Conservation (phyloP, 805 yeast genomes). For the Metschnikowia sp. region DNA sequence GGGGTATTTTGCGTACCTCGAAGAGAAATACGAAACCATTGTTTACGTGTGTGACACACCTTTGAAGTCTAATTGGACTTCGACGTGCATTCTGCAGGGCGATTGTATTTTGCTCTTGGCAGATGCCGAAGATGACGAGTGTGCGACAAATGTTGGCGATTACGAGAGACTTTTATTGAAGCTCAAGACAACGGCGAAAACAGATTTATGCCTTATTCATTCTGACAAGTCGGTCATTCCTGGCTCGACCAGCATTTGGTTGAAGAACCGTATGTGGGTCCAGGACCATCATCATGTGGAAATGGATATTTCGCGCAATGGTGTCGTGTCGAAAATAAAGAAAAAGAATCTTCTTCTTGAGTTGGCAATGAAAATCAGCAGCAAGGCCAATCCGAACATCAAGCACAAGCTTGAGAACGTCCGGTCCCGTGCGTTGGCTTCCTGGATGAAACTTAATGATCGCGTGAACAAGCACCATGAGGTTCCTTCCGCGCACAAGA, state of each 20-base stretch:
- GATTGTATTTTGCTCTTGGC: conserved; percentile 90
- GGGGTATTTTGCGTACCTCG: conserved; percentile 87
- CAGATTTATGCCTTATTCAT: conserved; percentile 82
- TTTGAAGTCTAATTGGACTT: conserved; percentile 82
- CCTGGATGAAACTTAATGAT: conserved; percentile 25
- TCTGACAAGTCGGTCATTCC: conserved; percentile 79
- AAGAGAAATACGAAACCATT: conserved; percentile 84
- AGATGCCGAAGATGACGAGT: conserved; percentile 62
- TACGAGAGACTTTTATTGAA: conserved; percentile 75
- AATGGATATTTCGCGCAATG: conserved; percentile 42
- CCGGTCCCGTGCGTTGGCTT: conserved; percentile 26
- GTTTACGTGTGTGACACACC: conserved; percentile 86
- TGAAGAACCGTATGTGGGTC: conserved; percentile 84
- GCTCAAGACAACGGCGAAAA: conserved; percentile 77
- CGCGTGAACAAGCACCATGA: conserved; percentile 20
- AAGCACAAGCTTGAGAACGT: conserved; percentile 31
- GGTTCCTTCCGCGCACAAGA: conserved; percentile 26
- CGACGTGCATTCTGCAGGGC: conserved; percentile 90
- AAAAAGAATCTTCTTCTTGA: conserved; percentile 29
- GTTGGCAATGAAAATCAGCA: conserved; percentile 33
- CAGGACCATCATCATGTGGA: conserved; percentile 91
- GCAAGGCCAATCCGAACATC: conserved; percentile 33
- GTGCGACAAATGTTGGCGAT: conserved; percentile 72
- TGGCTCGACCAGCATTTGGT: conserved; percentile 83
- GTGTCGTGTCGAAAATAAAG: conserved; percentile 14